Evolutionary conservation across 2,329 filamentous ascomycete species (phyloP).

Genomic region (Colletotrichum sansevieriae): DNA sequence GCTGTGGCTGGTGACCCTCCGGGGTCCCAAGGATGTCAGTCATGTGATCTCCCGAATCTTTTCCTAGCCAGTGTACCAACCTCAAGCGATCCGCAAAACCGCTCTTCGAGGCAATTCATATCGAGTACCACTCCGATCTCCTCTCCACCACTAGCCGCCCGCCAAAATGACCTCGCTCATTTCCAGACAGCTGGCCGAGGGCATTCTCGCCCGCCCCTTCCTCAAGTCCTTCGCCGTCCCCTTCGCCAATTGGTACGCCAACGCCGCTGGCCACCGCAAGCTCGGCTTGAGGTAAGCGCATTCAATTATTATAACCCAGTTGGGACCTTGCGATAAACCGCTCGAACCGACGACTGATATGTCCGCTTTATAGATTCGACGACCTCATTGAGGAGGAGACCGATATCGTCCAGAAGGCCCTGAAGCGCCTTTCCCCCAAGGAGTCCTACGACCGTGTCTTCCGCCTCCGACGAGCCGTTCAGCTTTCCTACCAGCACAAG

Average conservation of each 20-base stretch:
- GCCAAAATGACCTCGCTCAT: conserved; percentile 73
- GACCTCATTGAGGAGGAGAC: conserved; percentile 95
- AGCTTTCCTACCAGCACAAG: conserved; percentile 76
- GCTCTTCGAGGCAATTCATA: conserved; percentile 41
- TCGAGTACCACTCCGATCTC: conserved; percentile 32
- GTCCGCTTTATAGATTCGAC: conserved; percentile 76
- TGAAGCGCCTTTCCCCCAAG: conserved; percentile 91
- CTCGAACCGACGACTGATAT: conserved; percentile 20
- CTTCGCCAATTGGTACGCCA: conserved; percentile 87
- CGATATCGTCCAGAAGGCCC: conserved; percentile 85
- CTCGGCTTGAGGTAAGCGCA: conserved; percentile 84
- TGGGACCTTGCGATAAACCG: conserved; percentile 10
- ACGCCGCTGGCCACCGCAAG: conserved; percentile 92
- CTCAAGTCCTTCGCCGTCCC: conserved; percentile 84
- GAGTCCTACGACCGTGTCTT: conserved; percentile 97
- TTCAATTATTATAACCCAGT: conserved; percentile 11
- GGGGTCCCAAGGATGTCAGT: conserved; percentile 26
- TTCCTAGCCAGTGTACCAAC: conserved; percentile 34
- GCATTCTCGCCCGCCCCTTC: conserved; percentile 85
- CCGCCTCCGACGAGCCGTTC: conserved; percentile 94
- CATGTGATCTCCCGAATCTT: conserved; percentile 42
- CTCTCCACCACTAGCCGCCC: conserved; percentile 44
- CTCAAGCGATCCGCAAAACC: conserved; percentile 40
- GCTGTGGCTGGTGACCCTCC: background rate
- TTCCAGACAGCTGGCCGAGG: conserved; percentile 41